Conservation (phyloP, 495 filamentous ascomycete genomes). For the Xylaria intraflava region DNA sequence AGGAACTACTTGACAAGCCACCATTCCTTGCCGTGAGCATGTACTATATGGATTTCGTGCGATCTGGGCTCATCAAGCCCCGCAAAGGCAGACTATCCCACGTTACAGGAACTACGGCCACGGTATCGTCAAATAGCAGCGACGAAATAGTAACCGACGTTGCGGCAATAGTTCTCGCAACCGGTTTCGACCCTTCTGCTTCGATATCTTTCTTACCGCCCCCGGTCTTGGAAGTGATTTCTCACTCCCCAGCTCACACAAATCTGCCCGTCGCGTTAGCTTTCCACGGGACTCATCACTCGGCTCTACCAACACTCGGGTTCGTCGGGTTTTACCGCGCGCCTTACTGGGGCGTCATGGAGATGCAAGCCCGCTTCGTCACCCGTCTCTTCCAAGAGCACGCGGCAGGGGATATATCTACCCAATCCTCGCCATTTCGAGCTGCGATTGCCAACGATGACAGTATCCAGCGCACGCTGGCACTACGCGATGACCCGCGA, state of each 20-base stretch:
- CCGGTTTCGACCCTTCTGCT: slow-evolving; percentile 60
- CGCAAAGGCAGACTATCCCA: slow-evolving; percentile 35
- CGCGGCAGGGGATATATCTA: slow-evolving; percentile 1
- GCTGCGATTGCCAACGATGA: slow-evolving; percentile 32
- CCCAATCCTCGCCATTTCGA: slow-evolving; percentile 15
- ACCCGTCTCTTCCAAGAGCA: slow-evolving; percentile 36
- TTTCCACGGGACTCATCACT: slow-evolving; percentile 56
- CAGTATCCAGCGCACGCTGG: slow-evolving; percentile 38
- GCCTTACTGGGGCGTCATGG: slow-evolving; percentile 81
- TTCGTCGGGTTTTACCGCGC: slow-evolving; percentile 85
- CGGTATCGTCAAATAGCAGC: slow-evolving; percentile 25
- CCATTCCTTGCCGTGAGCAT: slow-evolving; percentile 65
- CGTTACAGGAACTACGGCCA: slow-evolving; percentile 27
- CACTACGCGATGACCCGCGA: slow-evolving; percentile 34
- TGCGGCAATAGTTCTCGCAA: slow-evolving; percentile 64
- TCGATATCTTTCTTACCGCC: slow-evolving; percentile 56
- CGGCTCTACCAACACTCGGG: slow-evolving; percentile 55
- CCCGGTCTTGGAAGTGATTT: slow-evolving; percentile 48
- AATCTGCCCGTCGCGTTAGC: slow-evolving; percentile 65
- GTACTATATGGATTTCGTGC: slow-evolving; percentile 64
- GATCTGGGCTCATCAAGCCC: slow-evolving; percentile 53
- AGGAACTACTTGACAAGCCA: slow-evolving; percentile 32
- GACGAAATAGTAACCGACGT: slow-evolving; percentile 45
- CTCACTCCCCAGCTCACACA: slow-evolving; percentile 46
- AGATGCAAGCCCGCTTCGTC: slow-evolving; percentile 73